Conservation (phyloP, 192 early-diverging fungal species). For the Mortierella antarctica region DNA sequence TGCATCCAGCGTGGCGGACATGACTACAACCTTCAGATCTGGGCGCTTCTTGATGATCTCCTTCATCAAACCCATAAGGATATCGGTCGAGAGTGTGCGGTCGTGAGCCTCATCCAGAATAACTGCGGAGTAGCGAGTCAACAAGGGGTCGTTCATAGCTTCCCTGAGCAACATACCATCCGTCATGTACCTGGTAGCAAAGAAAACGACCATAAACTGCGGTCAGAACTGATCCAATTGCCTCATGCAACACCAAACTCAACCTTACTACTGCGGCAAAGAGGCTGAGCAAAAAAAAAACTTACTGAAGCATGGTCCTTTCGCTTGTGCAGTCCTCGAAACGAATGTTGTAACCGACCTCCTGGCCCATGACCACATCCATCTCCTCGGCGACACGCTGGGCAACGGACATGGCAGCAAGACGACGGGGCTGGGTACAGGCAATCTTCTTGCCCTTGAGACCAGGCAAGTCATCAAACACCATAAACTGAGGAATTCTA, state of each 20-base stretch:
- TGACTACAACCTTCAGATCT: constrained; percentile 95
- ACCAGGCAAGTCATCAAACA: constrained; percentile 91
- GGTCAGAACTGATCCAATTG: background rate
- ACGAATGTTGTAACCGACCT: constrained; percentile 99
- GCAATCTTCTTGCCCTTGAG: constrained; percentile 92
- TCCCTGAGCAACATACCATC: constrained; percentile 99
- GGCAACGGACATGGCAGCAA: constrained; percentile 99
- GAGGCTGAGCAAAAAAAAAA: background rate
- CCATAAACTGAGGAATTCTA: constrained; percentile 96
- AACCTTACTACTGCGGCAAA: constrained; percentile 36
- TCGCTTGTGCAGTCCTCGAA: constrained; percentile 95
- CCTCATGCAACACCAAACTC: background rate
- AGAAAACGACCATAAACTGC: background rate
- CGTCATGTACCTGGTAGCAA: constrained; percentile 83
- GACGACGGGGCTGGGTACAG: constrained; percentile 98
- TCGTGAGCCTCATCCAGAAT: constrained; percentile 99
- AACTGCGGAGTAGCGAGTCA: constrained; percentile 92
- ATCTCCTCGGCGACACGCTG: constrained; percentile 98
- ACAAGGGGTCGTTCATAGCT: constrained; percentile 93
- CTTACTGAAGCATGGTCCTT: constrained; percentile 85
- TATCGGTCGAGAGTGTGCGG: constrained; percentile 95
- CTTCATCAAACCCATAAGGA: constrained; percentile 98
- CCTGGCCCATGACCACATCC: constrained; percentile 91
- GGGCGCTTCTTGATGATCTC: constrained; percentile 78
- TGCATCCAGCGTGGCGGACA: constrained; percentile 98